Conservation (phyloP, 1,284 basidiomycete species). For the Lentinula novae-zelandiae region DNA sequence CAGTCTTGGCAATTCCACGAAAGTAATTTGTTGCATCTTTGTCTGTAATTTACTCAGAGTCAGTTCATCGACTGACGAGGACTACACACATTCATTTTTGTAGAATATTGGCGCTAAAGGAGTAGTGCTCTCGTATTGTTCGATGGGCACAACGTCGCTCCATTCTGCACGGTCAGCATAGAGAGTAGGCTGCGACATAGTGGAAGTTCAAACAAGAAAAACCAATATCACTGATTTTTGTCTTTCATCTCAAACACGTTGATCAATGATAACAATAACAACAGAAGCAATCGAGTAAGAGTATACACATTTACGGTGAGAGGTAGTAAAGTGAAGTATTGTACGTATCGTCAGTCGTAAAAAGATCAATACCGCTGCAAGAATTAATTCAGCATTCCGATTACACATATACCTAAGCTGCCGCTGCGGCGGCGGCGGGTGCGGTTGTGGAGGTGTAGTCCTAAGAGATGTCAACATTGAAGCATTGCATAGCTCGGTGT, state of each 20-base stretch:
- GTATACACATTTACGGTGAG: background rate
- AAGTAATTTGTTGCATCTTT: slow-evolving; percentile 92
- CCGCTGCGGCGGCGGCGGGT: slow-evolving; percentile 19
- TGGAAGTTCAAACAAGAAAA: background rate
- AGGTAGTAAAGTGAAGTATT: background rate
- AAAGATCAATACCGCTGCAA: slow-evolving; percentile 1
- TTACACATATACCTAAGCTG: slow-evolving; percentile 4
- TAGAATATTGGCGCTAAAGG: slow-evolving; percentile 91
- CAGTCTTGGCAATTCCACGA: slow-evolving; percentile 71
- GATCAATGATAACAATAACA: background rate
- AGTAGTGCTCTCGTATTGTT: slow-evolving; percentile 76
- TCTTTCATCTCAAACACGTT: too few relatives aligned
- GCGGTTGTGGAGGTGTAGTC: slow-evolving; percentile 67
- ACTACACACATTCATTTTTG: slow-evolving; percentile 72
- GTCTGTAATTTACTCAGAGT: slow-evolving; percentile 46
- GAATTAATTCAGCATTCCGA: background rate
- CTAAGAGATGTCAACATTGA: slow-evolving; percentile 29
- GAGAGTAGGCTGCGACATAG: slow-evolving; percentile 22
- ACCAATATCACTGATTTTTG: too few relatives aligned
- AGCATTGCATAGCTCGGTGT: background rate
- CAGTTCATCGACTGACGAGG: background rate
- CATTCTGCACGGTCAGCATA: slow-evolving; percentile 71
- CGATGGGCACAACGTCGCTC: slow-evolving; percentile 74
- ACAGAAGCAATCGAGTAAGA: background rate
- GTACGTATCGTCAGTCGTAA: background rate